Evolutionary conservation across 768 basidiomycete species (phyloP), one percentile per base, ranked within the genome.

Genomic region (Paxillus rubicundulus): DNA sequence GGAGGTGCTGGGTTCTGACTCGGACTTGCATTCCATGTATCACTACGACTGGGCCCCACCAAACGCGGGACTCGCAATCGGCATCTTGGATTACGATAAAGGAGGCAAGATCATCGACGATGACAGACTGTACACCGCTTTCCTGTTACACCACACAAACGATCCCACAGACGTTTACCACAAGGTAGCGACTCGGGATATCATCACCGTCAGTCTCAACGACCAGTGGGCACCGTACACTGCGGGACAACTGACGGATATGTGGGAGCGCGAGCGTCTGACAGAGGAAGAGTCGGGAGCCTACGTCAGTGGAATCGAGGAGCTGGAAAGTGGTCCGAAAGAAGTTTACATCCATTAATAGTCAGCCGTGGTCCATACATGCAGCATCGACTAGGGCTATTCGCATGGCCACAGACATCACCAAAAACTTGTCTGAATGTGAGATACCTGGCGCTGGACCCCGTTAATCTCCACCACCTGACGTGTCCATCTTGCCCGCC

Each of bases 401-500:
- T 2, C 3, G 10, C 9, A 10, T 30, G 30, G 30, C 30, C 30
- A 30, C 24, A 30, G 37, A 45, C 13, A 20, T 20, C 41, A 21
- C 6, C 37, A n/a, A 32, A 43, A 39, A 37, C 30, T 20, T 38
- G 32, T 34, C 12, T 37, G 41, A 20, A 30, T 40, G 18, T 12
- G 21, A 24, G 42, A 44, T 28, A 24, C 42, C 36, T 45, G 70
- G 39, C 55, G 4, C 73, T 72, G 12, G 72, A 60, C 18, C 86
- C 89, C 2, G 86, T 88, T 27, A 82, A 82, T 61, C 86, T 78
- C 86, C 85, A 91, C 87, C 88, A 91, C 51, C 79, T 74, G 4
- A 89, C 83, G 1, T 75, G 59, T 0, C 89, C 90, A 50, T 90
- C 88, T 56, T 89, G 85, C 3, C 87, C 87, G 16, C 86, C 88